Conservation (phyloP, 1,284 basidiomycete genomes). For the Leucoagaricus sp. region DNA sequence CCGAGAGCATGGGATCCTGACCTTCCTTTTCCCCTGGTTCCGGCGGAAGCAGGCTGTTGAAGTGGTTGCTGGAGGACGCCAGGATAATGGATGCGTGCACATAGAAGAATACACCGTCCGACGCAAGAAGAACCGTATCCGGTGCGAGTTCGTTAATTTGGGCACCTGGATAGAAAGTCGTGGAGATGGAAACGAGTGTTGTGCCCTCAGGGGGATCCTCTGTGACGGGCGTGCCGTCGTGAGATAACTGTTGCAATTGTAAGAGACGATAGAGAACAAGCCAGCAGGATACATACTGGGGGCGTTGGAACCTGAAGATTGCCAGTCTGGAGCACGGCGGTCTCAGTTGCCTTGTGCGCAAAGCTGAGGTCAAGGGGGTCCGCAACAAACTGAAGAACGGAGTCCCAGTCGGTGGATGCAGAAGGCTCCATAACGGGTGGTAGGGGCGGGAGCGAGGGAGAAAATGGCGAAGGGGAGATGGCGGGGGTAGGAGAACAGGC, state of each 20-base stretch:
- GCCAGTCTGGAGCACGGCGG: constrained; percentile 17
- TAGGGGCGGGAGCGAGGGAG: constrained; percentile 4
- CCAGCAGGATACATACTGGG: constrained; percentile 47
- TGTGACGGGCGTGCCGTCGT: constrained; percentile 48
- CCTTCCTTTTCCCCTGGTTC: constrained; percentile 35
- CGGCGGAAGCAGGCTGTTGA: constrained; percentile 47
- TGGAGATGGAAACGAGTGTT: constrained; percentile 71
- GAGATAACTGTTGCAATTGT: constrained; percentile 42
- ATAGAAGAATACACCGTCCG: constrained; percentile 77
- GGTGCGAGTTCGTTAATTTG: constrained; percentile 53
- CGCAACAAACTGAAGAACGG: constrained; percentile 63
- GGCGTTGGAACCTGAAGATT: constrained; percentile 62
- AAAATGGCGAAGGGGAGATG: not conserved
- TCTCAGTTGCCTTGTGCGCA: constrained; percentile 26
- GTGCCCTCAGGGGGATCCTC: constrained; percentile 40
- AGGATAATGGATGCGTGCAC: constrained; percentile 55
- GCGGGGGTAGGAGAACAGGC: constrained; percentile 5
- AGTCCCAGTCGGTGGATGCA: constrained; percentile 52
- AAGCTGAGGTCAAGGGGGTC: constrained; percentile 49
- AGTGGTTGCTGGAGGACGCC: constrained; percentile 52
- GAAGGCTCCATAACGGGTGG: constrained; percentile 38
- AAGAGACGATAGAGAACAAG: constrained; percentile 3
- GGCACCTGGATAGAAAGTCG: constrained; percentile 73
- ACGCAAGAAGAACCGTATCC: constrained; percentile 65
- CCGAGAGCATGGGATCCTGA: constrained; percentile 44